Evolutionary conservation across 306 rosid genomes (phyloP).

Genomic region (Echinosophora koreensis): DNA sequence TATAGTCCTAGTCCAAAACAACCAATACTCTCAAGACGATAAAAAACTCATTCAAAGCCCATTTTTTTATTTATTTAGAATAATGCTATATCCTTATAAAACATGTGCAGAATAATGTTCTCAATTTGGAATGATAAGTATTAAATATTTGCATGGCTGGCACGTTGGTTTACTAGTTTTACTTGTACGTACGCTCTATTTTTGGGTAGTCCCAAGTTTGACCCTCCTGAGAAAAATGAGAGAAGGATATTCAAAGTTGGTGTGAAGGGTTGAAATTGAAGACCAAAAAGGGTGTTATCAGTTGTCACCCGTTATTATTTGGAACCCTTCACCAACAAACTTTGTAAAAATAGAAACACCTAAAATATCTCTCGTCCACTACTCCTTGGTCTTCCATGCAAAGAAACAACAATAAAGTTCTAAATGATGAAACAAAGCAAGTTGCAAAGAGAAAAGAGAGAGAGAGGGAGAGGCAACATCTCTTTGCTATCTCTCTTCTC

Average conservation of each 20-base stretch:
- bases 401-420: conserved; percentile 32
- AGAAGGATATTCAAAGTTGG: not conserved
- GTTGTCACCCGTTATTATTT: not conserved
- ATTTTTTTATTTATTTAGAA: too few species aligned
- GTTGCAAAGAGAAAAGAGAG: conserved; percentile 30
- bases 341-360: conserved; percentile 57
- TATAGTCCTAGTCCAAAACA: not conserved
- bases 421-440: conserved; percentile 13
- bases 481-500: conserved; percentile 32
- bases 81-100: too few species aligned
- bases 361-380: conserved; percentile 68
- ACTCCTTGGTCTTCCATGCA: conserved; percentile 32
- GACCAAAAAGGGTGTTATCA: not conserved
- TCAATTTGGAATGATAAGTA: too few species aligned
- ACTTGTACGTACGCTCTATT: conserved; percentile 22
- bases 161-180: not conserved
- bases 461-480: not conserved
- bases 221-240: conserved; percentile 29
- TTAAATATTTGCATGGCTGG: not conserved
- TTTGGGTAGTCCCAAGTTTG: not conserved
- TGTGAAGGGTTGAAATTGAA: conserved; percentile 52
- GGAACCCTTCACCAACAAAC: conserved; percentile 51
- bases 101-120: too few species aligned
- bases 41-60: too few species aligned
- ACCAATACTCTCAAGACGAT: too few species aligned